Percentiles rank a stretch among this genome's conserved stretches.
phyloP scores from a whole-genome alignment of 2,329 filamentous ascomycete species.

The Alternaria triticina region DNA sequence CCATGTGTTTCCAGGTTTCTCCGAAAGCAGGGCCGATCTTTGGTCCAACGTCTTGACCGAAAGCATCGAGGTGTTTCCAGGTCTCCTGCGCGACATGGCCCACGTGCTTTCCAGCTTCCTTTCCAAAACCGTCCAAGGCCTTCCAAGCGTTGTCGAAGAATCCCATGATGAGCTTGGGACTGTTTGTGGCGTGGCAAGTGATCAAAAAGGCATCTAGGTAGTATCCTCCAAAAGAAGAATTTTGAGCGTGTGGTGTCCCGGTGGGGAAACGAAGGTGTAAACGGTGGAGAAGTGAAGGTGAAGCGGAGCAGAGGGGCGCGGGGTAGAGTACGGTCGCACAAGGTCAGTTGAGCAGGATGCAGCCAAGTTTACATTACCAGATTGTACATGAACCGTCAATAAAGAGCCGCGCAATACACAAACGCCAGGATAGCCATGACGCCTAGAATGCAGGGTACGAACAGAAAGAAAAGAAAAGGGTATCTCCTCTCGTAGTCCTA shows the following conservation, averaged over 20 bases:
- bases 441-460: too few relatives aligned
- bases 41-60: conserved; percentile 11
- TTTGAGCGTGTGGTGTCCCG: neutral
- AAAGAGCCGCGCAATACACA: neutral
- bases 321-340: neutral
- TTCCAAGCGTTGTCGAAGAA: conserved; percentile 7
- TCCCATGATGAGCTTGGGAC: neutral
- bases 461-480: neutral
- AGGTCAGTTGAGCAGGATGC: neutral
- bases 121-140: neutral
- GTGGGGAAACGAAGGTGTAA: neutral
- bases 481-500: conserved; percentile 2
- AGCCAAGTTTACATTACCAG: neutral
- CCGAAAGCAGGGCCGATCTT: conserved; percentile 1
- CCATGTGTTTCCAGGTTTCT: conserved; percentile 11
- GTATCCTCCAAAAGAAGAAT: neutral
- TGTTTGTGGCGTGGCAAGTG: neutral
- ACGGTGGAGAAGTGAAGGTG: neutral
- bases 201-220: too few relatives aligned
- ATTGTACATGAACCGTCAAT: neutral
- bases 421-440: neutral
- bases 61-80: neutral
- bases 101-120: conserved; percentile 4
- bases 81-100: neutral
- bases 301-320: neutral